Evolutionary conservation across 768 basidiomycete genomes (phyloP).

Genomic region (Psilocybe cyanescens): DNA sequence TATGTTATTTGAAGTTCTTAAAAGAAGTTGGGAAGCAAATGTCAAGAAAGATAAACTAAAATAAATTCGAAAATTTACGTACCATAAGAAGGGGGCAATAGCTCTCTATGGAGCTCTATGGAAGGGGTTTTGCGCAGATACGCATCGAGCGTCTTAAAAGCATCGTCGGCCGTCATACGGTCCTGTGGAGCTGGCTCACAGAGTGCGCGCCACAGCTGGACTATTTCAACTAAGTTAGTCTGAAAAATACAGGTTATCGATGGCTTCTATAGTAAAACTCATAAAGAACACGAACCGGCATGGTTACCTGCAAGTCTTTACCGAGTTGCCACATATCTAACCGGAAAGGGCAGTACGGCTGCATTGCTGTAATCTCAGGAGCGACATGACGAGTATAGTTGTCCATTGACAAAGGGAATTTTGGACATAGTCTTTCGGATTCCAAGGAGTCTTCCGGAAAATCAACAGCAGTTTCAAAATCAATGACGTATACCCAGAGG

Average conservation of each 20-base stretch:
- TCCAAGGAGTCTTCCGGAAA: conserved; percentile 6
- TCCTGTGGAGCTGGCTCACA: neutral
- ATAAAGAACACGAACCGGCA: neutral
- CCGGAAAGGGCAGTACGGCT: conserved; percentile 14
- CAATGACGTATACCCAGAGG: conserved; percentile 17
- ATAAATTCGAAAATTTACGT: no score
- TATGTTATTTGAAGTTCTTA: no score
- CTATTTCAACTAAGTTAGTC: neutral
- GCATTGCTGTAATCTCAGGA: neutral
- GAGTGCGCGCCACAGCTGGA: neutral
- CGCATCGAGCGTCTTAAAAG: neutral
- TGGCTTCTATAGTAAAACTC: neutral
- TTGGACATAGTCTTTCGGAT: neutral
- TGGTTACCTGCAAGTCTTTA: neutral
- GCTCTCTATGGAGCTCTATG: neutral
- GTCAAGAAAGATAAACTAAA: no score
- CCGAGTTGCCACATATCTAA: conserved; percentile 20
- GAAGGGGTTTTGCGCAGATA: neutral
- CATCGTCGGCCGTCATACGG: neutral
- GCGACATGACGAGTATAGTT: neutral
- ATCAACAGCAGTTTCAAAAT: conserved; percentile 16
- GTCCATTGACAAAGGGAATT: neutral
- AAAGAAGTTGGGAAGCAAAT: no score
- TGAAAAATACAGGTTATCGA: neutral
- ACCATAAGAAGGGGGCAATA: neutral